Evolutionary conservation across 805 yeast genomes (phyloP).

Genomic region (Lipomyces sp.): DNA sequence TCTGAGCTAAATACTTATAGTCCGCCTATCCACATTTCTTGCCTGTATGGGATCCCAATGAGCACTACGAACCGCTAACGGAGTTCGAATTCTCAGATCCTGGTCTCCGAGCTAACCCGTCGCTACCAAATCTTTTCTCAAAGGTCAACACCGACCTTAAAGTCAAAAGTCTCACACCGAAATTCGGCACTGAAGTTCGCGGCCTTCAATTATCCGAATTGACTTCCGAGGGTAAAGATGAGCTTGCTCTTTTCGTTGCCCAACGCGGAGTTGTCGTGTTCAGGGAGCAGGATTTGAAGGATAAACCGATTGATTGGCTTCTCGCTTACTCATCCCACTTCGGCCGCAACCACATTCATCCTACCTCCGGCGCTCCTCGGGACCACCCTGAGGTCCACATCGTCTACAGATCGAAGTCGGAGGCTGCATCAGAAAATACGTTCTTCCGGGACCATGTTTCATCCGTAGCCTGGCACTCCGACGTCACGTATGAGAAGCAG

Average conservation of each 20-base stretch:
- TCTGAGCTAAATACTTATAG: neutral
- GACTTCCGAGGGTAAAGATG: slow-evolving; percentile 59
- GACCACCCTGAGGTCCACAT: slow-evolving; percentile 64
- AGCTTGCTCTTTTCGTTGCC: slow-evolving; percentile 68
- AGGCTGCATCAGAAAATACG: slow-evolving; percentile 25
- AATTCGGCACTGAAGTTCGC: slow-evolving; percentile 66
- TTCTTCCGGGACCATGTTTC: slow-evolving; percentile 36
- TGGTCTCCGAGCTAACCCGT: slow-evolving; percentile 64
- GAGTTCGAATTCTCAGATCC: slow-evolving; percentile 64
- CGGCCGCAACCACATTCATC: slow-evolving; percentile 74
- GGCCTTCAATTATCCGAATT: slow-evolving; percentile 64
- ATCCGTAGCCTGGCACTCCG: slow-evolving; percentile 65
- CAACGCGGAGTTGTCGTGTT: slow-evolving; percentile 70
- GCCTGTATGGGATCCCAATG: slow-evolving; percentile 68
- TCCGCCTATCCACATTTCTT: slow-evolving; percentile 47
- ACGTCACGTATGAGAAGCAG: slow-evolving; percentile 73
- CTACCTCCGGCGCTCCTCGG: slow-evolving; percentile 71
- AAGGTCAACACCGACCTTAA: slow-evolving; percentile 40
- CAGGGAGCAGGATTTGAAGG: slow-evolving; percentile 66
- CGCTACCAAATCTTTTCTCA: slow-evolving; percentile 55
- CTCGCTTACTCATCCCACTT: slow-evolving; percentile 62
- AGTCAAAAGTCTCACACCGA: slow-evolving; percentile 61
- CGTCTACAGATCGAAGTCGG: slow-evolving; percentile 60
- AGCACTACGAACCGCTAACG: slow-evolving; percentile 56
- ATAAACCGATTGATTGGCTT: slow-evolving; percentile 42